A percentile compares a stretch with the other conserved stretches of the same genome.
Evolutionary conservation across 352 stramenopile genomes (phyloP).

Genomic region (Phytophthora cryptogea): DNA sequence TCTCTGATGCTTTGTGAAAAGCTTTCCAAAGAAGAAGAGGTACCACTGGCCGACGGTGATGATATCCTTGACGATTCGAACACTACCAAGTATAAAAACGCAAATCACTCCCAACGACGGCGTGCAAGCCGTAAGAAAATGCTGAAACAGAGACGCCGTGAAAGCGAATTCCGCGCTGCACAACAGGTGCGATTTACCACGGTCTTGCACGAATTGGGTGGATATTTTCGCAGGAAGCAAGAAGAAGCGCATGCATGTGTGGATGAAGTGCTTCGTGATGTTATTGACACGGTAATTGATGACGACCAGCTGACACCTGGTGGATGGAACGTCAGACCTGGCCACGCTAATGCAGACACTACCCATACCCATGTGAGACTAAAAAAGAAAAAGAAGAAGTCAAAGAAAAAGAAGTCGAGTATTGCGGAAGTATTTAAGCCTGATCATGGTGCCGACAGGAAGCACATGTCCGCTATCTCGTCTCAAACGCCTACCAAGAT

Average conservation of each 20-base stretch:
- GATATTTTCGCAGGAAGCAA: slow-evolving; percentile 33
- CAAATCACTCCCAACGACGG: slow-evolving; percentile 58
- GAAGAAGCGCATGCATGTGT: slow-evolving; percentile 30
- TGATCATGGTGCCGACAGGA: slow-evolving; percentile 1
- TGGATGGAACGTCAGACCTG: slow-evolving; percentile 17
- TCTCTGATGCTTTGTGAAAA: slow-evolving; percentile 67
- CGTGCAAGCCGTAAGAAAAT: slow-evolving; percentile 71
- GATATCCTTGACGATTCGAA: neutral
- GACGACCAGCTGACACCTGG: slow-evolving; percentile 18
- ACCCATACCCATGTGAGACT: slow-evolving; percentile 14
- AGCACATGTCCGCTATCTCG: neutral
- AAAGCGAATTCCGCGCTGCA: slow-evolving; percentile 32
- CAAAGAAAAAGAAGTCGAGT: slow-evolving; percentile 28
- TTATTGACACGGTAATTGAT: slow-evolving; percentile 49
- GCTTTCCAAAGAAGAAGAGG: slow-evolving; percentile 47
- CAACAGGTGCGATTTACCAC: slow-evolving; percentile 48
- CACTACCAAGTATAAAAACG: slow-evolving; percentile 6
- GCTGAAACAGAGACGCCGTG: slow-evolving; percentile 62
- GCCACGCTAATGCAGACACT: slow-evolving; percentile 1
- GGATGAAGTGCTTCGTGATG: slow-evolving; percentile 35
- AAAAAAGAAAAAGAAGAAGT: slow-evolving; percentile 40
- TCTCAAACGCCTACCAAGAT: slow-evolving; percentile 14
- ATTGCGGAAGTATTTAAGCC: too few species aligned
- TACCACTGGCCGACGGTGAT: neutral
- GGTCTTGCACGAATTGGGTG: slow-evolving; percentile 50